A percentile compares a stretch with the other conserved stretches of the same genome.
These are phyloP conservation scores for Starmerella stigmatis DNA, from an alignment of 805 yeast genomes.

Conservation along the genomic window DNA sequence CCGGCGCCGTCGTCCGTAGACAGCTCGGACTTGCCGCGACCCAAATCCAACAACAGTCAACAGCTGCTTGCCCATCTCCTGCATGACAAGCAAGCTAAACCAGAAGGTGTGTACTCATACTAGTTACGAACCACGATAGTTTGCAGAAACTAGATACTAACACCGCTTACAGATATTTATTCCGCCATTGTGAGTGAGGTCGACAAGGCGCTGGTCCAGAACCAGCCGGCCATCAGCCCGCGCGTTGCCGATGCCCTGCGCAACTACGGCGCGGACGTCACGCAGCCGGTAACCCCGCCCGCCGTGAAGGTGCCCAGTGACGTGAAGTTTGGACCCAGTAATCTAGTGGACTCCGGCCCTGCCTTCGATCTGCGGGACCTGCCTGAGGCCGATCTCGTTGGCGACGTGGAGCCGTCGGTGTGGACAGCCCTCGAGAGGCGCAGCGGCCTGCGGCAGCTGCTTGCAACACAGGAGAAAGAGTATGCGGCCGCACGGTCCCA, in stretches of 20 bases:
- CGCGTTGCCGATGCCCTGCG: slow-evolving; percentile 13
- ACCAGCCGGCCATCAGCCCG: background rate
- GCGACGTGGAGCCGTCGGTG: slow-evolving; percentile 22
- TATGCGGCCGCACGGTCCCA: slow-evolving; percentile 16
- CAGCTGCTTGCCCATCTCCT: slow-evolving; percentile 76
- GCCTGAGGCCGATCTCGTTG: slow-evolving; percentile 20
- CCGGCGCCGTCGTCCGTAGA: background rate
- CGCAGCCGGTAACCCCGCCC: slow-evolving; percentile 13
- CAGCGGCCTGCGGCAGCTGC: slow-evolving; percentile 11
- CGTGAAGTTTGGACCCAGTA: background rate
- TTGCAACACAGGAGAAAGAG: slow-evolving; percentile 10
- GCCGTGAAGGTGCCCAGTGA: background rate
- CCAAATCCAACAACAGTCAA: slow-evolving; percentile 42
- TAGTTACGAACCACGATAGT: background rate
- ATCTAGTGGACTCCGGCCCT: slow-evolving; percentile 20
- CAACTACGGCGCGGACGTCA: slow-evolving; percentile 11
- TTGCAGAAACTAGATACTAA: slow-evolving; percentile 15
- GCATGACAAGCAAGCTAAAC: slow-evolving; percentile 44
- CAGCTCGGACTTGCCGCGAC: slow-evolving; percentile 43
- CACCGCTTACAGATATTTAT: slow-evolving; percentile 5
- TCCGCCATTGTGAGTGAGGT: background rate
- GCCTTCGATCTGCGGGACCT: slow-evolving; percentile 16
- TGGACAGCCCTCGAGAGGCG: slow-evolving; percentile 22
- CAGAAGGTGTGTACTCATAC: slow-evolving; percentile 26
- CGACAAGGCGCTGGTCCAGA: background rate